Evolutionary conservation across 1,139 yeast genomes (phyloP).

Genomic region (Hansenula anomala): DNA sequence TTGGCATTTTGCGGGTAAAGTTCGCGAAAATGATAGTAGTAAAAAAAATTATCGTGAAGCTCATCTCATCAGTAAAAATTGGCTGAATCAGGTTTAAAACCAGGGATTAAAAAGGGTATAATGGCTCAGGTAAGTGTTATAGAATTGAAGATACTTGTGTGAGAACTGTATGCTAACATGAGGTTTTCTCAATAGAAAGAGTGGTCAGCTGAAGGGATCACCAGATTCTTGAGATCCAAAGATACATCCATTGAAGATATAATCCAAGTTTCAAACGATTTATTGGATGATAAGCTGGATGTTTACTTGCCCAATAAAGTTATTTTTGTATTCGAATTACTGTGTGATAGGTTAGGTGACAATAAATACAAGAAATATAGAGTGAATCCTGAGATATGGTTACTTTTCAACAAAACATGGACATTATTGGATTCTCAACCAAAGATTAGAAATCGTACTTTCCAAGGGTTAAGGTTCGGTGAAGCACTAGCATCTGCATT

Average conservation of each 20-base stretch:
- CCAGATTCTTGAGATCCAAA: constrained; percentile 60
- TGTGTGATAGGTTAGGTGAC: constrained; percentile 64
- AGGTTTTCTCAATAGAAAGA: too few relatives aligned
- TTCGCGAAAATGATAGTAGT: background rate
- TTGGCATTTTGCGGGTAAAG: background rate
- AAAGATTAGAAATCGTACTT: constrained; percentile 27
- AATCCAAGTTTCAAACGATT: constrained; percentile 33
- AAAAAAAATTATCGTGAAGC: constrained; percentile 1
- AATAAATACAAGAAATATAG: constrained; percentile 37
- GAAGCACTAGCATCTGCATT: constrained; percentile 26
- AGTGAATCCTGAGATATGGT: constrained; percentile 40
- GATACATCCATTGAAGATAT: constrained; percentile 41
- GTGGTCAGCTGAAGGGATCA: constrained; percentile 51
- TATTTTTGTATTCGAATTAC: constrained; percentile 57
- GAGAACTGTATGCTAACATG: background rate
- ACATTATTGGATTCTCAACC: constrained; percentile 15
- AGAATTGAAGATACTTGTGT: too few relatives aligned
- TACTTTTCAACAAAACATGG: constrained; percentile 41
- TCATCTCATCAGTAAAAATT: background rate
- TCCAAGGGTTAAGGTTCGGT: constrained; percentile 34
- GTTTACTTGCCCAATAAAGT: constrained; percentile 59
- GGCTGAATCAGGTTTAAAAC: too few relatives aligned
- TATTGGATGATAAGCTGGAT: constrained; percentile 35
- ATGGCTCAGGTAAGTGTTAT: background rate
- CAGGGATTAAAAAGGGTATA: background rate